phyloP scores from a whole-genome alignment of 176 grass and related monocot genomes.

The Saccharum spontaneum region DNA sequence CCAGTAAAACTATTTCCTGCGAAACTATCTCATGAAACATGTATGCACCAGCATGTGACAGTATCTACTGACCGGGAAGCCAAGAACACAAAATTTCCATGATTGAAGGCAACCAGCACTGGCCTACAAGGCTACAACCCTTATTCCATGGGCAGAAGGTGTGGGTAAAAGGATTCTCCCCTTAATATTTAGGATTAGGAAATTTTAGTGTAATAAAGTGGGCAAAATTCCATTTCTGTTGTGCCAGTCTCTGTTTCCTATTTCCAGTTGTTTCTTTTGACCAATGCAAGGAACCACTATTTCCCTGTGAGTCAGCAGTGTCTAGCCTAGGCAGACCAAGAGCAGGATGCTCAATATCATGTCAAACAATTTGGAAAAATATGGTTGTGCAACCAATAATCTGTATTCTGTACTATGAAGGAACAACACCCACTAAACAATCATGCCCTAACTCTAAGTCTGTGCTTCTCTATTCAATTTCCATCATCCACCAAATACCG shows the following conservation, averaged over 20 bases:
- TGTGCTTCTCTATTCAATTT: background rate
- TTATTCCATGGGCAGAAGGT: background rate
- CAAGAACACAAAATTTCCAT: background rate
- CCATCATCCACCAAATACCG: background rate
- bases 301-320: background rate
- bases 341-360: background rate
- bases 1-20: background rate
- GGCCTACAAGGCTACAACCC: background rate
- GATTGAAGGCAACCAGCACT: background rate
- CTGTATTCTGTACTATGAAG: background rate
- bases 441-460: background rate
- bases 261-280: background rate
- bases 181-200: background rate
- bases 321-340: background rate
- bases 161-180: background rate
- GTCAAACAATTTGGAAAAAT: background rate
- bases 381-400: background rate
- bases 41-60: background rate
- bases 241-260: background rate
- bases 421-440: background rate
- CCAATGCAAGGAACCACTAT: background rate
- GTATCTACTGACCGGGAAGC: background rate
- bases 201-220: background rate
- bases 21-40: background rate
- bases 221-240: background rate